Base-by-base conservation (phyloP, 2,329 filamentous ascomycete species). In the Fusarium oxysporum region DNA sequence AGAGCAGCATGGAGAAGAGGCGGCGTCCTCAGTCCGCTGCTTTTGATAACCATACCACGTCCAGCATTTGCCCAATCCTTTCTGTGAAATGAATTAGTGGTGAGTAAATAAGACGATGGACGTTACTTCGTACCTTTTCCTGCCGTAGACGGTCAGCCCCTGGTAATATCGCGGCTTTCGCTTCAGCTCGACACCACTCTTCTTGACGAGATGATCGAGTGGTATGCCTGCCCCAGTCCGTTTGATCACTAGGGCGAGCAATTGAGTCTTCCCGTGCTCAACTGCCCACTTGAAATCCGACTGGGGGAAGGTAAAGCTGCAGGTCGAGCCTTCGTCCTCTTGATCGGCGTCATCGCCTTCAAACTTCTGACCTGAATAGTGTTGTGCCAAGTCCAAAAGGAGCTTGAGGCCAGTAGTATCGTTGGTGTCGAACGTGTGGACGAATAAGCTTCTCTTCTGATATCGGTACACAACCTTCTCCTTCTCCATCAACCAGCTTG, bases 81-180 rank as follows among this genome's bases (percentile, higher is more conserved):
- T 66, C 85, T 85, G 47, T 40, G 70, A 23, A 19, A 16, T 19
- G 21, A 7, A 67, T 78, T 28, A 80, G 70, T 56, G 28, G 40
- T 40, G 51, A 37, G 23, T 16, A 45, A 38, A 44, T 35, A 58
- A 21, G 30, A 19, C 2, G 5, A 19, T 9, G 4, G 14, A 47
- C 11, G 14, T 63, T n/a, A 23, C 41, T 30, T 65, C 76, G 35
- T 79, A 85, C 84, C 84, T 83, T 78, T 95, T 95, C 80, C 90
- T 90, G 5, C 93, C 93, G 71, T 92, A 91, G 3, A 97, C 91
- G 3, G 90, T 91, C 35, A 96, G 81, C 1, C 94, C 94, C 80
- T 93, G 92, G 78, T 97, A 97, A 79, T 89, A 93, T 23, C 87
- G 87, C 2, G 93, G 89, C 79, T 92, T 93, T 71, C 89, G 84